Evolutionary conservation across 164 flowering plant genomes (phyloP), one percentile per base, ranked within the genome.

Genomic region (Pachysandra terminalis): DNA sequence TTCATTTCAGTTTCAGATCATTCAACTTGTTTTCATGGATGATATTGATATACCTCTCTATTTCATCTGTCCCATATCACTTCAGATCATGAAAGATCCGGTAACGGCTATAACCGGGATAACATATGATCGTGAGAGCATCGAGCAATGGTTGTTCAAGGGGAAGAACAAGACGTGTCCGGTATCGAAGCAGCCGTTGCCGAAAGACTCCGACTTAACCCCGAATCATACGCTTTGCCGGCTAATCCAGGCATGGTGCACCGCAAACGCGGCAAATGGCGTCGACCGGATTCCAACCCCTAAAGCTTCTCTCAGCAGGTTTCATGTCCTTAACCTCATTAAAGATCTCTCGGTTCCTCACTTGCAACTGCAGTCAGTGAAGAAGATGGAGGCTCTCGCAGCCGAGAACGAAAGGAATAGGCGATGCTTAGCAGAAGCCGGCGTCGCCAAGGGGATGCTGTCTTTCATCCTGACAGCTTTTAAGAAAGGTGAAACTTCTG

Each of bases 181-280:
- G 0, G 84, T 82, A 59, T 80, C 86, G 37, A 83, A 81, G 37
- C 84, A 78, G 73, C 70, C 67, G 14, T n/a, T 82, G 17, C 71
- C 80, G 0, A 14, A 2, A 9, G 71, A 76, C 61, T 70, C 77
- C 6, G 80, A 76, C 56, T 37, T 86, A 6, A 84, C 85, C 0
- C 90, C 88, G 0, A 86, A 86, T 65, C 86, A 80, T 75, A 86
- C 74, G 1, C 74, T 86, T 19, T 84, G 83, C 61, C 77, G n/a
- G n/a, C n/a, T n/a, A n/a, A n/a, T n/a, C n/a, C n/a, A n/a, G n/a
- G n/a, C n/a, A n/a, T n/a, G n/a, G 87, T 78, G 81, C 70, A 28
- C 67, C 12, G 56, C 67, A 5, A 77, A 81, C 15, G 73, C 80
- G 0, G 28, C 79, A 0, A 21, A 13, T 14, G 82, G 75, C 40